Conservation (phyloP, 2,329 filamentous ascomycete species). For the Waltergamsia citrina region DNA sequence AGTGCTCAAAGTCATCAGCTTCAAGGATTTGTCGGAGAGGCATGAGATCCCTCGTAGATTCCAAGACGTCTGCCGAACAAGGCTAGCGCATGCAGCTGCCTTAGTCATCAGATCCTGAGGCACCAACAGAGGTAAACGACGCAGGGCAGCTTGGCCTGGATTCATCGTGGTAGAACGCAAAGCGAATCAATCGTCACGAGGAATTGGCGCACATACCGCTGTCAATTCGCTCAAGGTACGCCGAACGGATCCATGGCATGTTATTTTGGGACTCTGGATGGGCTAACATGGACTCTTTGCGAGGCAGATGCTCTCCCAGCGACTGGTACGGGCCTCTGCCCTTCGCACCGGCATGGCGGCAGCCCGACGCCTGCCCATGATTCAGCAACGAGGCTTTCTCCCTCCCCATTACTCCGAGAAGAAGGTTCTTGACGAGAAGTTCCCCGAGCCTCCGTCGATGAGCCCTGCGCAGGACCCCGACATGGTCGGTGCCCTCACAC, state of each 20-base stretch:
- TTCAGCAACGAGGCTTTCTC: conserved; percentile 49
- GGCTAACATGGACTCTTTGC: not conserved
- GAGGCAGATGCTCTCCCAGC: conserved; percentile 51
- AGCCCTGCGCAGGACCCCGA: conserved; percentile 55
- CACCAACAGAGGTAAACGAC: conserved; percentile 1
- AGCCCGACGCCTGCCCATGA: conserved; percentile 38
- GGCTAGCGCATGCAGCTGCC: too few relatives aligned
- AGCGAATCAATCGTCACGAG: conserved; percentile 9
- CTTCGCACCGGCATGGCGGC: conserved; percentile 33
- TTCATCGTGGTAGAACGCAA: not conserved
- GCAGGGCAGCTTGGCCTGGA: not conserved
- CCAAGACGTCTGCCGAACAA: too few relatives aligned
- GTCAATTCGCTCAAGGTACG: conserved; percentile 22
- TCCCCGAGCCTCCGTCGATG: conserved; percentile 33
- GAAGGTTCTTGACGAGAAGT: conserved; percentile 41
- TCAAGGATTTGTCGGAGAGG: too few relatives aligned
- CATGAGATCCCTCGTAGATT: too few relatives aligned
- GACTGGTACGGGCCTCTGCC: conserved; percentile 42
- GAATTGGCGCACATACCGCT: conserved; percentile 23
- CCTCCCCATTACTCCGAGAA: conserved; percentile 37
- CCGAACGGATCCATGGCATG: not conserved
- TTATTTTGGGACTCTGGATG: conserved; percentile 6
- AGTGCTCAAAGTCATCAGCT: too few relatives aligned
- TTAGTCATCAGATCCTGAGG: conserved; percentile 5
- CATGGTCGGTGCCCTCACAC: conserved; percentile 40